These are phyloP conservation scores for Aureobasidium pullulans DNA, from an alignment of 2,329 filamentous ascomycete genomes.

Conservation along the genomic window DNA sequence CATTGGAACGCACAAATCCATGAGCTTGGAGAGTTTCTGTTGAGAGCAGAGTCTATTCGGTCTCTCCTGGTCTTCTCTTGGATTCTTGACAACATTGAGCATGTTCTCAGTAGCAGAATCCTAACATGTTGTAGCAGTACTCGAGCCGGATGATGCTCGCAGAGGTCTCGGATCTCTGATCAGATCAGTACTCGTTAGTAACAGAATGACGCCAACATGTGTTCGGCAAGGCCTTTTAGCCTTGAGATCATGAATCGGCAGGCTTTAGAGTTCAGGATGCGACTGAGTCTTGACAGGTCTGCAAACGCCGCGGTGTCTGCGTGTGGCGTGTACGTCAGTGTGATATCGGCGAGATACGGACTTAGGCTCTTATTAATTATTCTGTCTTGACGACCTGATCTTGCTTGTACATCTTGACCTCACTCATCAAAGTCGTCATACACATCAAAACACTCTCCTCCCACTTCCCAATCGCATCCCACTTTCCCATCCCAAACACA, in stretches of 20 bases:
- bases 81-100: no score
- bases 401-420: constrained; percentile 1
- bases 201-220: background rate
- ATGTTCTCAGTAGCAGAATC: no score
- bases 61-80: no score
- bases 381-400: background rate
- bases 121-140: no score
- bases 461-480: background rate
- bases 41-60: no score
- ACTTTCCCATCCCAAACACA: background rate
- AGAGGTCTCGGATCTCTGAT: background rate
- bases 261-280: background rate
- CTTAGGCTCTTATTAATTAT: constrained; percentile 1
- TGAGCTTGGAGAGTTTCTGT: no score
- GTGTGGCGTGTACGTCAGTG: constrained; percentile 2
- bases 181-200: background rate
- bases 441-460: background rate
- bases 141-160: background rate
- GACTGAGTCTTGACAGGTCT: background rate
- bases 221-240: background rate
- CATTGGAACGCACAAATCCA: no score
- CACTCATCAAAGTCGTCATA: constrained; percentile 8
- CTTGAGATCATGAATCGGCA: background rate
- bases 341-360: constrained; percentile 8
- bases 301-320: constrained; percentile 8